phyloP scores from a whole-genome alignment of 139 green algal species.

The Tetraselmis chui region DNA sequence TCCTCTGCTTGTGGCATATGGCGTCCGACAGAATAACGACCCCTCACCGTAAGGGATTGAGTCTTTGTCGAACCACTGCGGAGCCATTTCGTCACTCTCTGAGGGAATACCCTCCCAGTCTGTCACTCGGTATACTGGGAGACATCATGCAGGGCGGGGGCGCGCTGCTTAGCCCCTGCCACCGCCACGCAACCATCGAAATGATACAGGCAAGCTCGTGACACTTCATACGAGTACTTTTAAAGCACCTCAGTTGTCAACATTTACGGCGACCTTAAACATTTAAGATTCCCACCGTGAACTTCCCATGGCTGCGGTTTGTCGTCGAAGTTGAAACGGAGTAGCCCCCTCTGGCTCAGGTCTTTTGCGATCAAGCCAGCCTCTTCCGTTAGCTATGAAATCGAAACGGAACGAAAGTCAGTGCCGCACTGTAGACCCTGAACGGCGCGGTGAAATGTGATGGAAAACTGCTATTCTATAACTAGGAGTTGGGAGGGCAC shows the following conservation, averaged over 20 bases:
- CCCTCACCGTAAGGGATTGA: constrained; percentile 44
- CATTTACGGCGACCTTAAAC: background rate
- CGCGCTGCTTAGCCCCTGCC: background rate
- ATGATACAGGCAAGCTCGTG: background rate
- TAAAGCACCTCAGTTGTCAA: background rate
- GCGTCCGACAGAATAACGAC: background rate
- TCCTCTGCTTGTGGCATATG: too few species aligned
- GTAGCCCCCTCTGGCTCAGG: constrained; percentile 27
- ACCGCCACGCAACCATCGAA: background rate
- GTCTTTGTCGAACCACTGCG: constrained; percentile 31
- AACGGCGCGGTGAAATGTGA: background rate
- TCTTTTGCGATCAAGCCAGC: constrained; percentile 19
- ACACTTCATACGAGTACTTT: background rate
- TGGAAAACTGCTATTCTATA: background rate
- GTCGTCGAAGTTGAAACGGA: constrained; percentile 50
- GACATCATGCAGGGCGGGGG: background rate
- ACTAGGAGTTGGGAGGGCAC: background rate
- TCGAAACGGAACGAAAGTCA: background rate
- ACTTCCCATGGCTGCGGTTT: constrained; percentile 43
- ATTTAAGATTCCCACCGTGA: constrained; percentile 29
- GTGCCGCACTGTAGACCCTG: background rate
- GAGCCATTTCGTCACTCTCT: constrained; percentile 54
- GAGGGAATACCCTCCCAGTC: constrained; percentile 28
- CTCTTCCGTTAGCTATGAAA: constrained; percentile 39
- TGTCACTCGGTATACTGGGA: constrained; percentile 30